phyloP scores from a whole-genome alignment of 2,329 filamentous ascomycete genomes.

The Knufia fluminis region DNA sequence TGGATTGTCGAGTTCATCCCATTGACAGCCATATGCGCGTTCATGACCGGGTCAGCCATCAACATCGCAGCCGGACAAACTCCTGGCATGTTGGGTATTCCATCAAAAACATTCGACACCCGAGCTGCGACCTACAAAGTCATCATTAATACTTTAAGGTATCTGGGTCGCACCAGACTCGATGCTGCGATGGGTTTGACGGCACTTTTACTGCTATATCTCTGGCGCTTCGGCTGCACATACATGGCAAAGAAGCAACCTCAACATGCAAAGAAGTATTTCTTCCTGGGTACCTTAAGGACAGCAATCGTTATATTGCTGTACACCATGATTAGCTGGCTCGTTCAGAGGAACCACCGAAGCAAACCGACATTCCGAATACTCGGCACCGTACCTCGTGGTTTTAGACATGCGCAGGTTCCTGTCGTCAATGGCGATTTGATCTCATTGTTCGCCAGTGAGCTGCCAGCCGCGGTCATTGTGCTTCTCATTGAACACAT shows the following conservation, averaged over 20 bases:
- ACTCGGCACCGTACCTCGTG: slow-evolving; percentile 67
- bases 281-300: slow-evolving; percentile 84
- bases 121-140: slow-evolving; percentile 71
- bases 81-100: slow-evolving; percentile 70
- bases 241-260: slow-evolving; percentile 61
- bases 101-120: slow-evolving; percentile 58
- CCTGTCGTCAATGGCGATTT: slow-evolving; percentile 60
- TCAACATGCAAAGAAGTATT: slow-evolving; percentile 61
- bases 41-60: slow-evolving; percentile 93
- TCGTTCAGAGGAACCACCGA: slow-evolving; percentile 63
- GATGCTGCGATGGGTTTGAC: slow-evolving; percentile 86
- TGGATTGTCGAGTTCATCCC: slow-evolving; percentile 93
- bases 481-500: slow-evolving; percentile 97
- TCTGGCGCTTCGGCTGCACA: slow-evolving; percentile 59
- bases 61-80: slow-evolving; percentile 81
- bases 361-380: slow-evolving; percentile 62
- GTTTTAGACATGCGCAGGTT: slow-evolving; percentile 70
- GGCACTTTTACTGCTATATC: slow-evolving; percentile 66
- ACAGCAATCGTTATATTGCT: slow-evolving; percentile 86
- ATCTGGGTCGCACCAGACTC: slow-evolving; percentile 56
- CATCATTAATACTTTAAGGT: slow-evolving; percentile 71
- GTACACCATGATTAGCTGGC: slow-evolving; percentile 83
- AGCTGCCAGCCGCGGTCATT: slow-evolving; percentile 79
- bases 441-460: slow-evolving; percentile 56
- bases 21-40: slow-evolving; percentile 79